A percentile compares a stretch with the other conserved stretches of the same genome.
Conservation (phyloP, 257 asterid species). For the Ophiorrhiza pumila region DNA sequence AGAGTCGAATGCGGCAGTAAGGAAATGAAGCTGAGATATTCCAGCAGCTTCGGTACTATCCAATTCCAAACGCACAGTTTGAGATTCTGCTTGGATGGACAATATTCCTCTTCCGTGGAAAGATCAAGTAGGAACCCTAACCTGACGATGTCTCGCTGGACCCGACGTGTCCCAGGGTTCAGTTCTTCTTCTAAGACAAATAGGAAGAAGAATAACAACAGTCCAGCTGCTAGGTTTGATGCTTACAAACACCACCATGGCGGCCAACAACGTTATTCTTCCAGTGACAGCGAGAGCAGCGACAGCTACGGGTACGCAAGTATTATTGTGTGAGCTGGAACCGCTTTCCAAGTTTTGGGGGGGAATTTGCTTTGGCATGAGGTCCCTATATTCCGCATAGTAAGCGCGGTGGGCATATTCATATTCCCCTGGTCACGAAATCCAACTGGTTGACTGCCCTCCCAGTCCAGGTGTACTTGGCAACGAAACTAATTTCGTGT, state of each 20-base stretch:
- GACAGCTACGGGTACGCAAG: background rate
- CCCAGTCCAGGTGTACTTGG: no score
- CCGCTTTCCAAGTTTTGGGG: no score
- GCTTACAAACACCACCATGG: background rate
- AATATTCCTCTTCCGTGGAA: background rate
- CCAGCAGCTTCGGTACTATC: background rate
- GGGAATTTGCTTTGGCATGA: no score
- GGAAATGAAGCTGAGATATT: background rate
- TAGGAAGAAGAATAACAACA: background rate
- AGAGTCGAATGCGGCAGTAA: background rate
- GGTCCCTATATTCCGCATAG: no score
- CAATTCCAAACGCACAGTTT: background rate
- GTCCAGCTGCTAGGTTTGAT: background rate
- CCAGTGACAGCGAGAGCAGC: background rate
- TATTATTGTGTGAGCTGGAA: no score
- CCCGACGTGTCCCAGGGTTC: background rate
- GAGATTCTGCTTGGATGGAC: background rate
- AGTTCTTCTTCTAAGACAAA: background rate
- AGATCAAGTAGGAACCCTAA: background rate
- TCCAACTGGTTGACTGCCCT: no score
- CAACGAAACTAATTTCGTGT: no score
- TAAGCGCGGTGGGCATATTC: no score
- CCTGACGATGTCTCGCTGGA: conserved; percentile 1
- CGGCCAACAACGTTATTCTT: background rate
- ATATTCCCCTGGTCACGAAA: no score